These are phyloP conservation scores for Amanita polypyramis DNA, from an alignment of 768 basidiomycete species.

Conservation along the genomic window DNA sequence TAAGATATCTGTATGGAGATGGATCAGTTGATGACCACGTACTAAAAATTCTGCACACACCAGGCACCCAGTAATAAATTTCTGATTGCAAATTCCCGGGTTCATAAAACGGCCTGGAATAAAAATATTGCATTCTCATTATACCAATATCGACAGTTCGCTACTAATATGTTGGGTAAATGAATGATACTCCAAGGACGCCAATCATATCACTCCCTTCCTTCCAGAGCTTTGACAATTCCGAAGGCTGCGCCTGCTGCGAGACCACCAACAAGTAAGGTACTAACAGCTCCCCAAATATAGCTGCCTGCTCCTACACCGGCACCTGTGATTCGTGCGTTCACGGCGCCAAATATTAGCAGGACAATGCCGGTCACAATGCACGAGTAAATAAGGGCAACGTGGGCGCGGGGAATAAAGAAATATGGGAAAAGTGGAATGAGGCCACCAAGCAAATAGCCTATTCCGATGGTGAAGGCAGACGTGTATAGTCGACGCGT, in stretches of 20 bases:
- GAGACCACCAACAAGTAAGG: slow-evolving; percentile 79
- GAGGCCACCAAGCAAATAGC: slow-evolving; percentile 87
- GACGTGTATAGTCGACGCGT: slow-evolving; percentile 76
- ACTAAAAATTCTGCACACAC: too few relatives aligned
- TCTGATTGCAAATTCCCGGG: too few relatives aligned
- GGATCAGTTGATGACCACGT: too few relatives aligned
- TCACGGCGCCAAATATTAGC: slow-evolving; percentile 84
- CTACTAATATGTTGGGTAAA: too few relatives aligned
- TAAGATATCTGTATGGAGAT: too few relatives aligned
- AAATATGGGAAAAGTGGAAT: slow-evolving; percentile 93
- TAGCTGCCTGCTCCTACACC: slow-evolving; percentile 58
- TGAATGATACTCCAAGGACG: neutral
- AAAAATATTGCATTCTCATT: too few relatives aligned
- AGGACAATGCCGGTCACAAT: slow-evolving; percentile 78
- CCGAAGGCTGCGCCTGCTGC: slow-evolving; percentile 68
- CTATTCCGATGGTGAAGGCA: slow-evolving; percentile 91
- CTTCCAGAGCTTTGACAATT: slow-evolving; percentile 39
- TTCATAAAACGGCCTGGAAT: too few relatives aligned
- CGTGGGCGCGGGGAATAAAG: slow-evolving; percentile 63
- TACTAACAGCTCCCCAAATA: slow-evolving; percentile 80
- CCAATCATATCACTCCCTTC: slow-evolving; percentile 10
- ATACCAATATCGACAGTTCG: too few relatives aligned
- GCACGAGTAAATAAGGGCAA: slow-evolving; percentile 63
- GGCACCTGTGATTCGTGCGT: slow-evolving; percentile 81
- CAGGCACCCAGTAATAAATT: too few relatives aligned